phyloP scores from a whole-genome alignment of 1,139 yeast genomes.

The Kodamaea arcana region DNA sequence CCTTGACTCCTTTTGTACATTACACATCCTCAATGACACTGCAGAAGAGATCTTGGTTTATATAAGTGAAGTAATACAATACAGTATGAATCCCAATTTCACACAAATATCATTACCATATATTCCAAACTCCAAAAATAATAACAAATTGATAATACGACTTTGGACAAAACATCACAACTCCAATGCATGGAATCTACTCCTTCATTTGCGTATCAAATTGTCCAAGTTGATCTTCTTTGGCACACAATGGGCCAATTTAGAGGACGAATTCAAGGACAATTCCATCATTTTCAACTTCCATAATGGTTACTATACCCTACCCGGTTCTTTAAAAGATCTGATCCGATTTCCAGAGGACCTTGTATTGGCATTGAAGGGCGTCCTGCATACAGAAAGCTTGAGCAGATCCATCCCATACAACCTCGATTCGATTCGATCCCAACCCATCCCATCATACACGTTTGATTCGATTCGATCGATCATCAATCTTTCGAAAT shows the following conservation, averaged over 20 bases:
- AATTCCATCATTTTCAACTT: slow-evolving; percentile 27
- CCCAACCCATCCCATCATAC: slow-evolving; percentile 19
- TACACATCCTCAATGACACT: slow-evolving; percentile 16
- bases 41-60: slow-evolving; percentile 20
- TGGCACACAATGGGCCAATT: slow-evolving; percentile 10
- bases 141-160: slow-evolving; percentile 7
- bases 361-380: background rate
- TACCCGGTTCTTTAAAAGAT: slow-evolving; percentile 12
- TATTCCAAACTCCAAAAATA: slow-evolving; percentile 7
- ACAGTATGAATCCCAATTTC: slow-evolving; percentile 29
- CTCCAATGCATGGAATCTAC: slow-evolving; percentile 20
- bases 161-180: slow-evolving; percentile 4
- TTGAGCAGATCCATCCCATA: background rate
- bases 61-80: slow-evolving; percentile 31
- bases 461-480: slow-evolving; percentile 35
- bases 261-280: slow-evolving; percentile 18
- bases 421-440: too few relatives aligned
- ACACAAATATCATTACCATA: slow-evolving; percentile 26
- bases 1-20: slow-evolving; percentile 26
- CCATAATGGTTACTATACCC: slow-evolving; percentile 21
- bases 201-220: slow-evolving; percentile 19
- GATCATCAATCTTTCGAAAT: slow-evolving; percentile 25
- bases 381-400: background rate
- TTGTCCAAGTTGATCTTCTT: slow-evolving; percentile 16
- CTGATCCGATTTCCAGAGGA: background rate